These are phyloP conservation scores for Austroboletus festivus DNA, from an alignment of 768 basidiomycete genomes.

Conservation along the genomic window DNA sequence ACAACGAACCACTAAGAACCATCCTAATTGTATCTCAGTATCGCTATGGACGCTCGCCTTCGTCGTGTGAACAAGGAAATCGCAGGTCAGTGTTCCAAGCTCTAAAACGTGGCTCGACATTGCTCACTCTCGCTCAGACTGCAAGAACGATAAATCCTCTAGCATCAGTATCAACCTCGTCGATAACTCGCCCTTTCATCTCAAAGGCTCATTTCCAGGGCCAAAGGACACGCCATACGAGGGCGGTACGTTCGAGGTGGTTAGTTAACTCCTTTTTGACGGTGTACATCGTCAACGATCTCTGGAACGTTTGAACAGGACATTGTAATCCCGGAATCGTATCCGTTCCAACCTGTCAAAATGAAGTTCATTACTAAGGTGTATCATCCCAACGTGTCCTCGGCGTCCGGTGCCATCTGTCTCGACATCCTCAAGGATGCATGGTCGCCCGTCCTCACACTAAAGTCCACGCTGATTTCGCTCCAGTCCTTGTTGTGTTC, in stretches of 20 bases:
- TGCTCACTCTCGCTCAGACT: slow-evolving; percentile 50
- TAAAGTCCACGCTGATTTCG: slow-evolving; percentile 94
- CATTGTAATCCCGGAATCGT: slow-evolving; percentile 88
- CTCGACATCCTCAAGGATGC: slow-evolving; percentile 83
- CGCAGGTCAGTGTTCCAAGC: slow-evolving; percentile 47
- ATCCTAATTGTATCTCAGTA: neutral
- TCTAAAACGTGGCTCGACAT: neutral
- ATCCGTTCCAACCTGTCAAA: slow-evolving; percentile 92
- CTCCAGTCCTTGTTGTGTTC: slow-evolving; percentile 90
- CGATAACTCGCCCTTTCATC: slow-evolving; percentile 87
- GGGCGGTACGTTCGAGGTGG: slow-evolving; percentile 89
- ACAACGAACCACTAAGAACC: neutral
- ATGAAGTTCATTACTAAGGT: slow-evolving; percentile 99
- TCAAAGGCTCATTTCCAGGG: slow-evolving; percentile 87
- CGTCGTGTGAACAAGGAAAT: slow-evolving; percentile 95
- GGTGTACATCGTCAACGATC: neutral
- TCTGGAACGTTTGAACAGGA: slow-evolving; percentile 48
- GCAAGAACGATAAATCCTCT: slow-evolving; percentile 92
- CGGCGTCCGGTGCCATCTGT: slow-evolving; percentile 92
- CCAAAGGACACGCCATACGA: slow-evolving; percentile 92
- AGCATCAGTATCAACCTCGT: slow-evolving; percentile 83
- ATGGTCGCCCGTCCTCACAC: slow-evolving; percentile 93
- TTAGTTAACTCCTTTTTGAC: slow-evolving; percentile 40
- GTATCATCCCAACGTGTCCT: slow-evolving; percentile 94
- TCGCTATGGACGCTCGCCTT: slow-evolving; percentile 80